Evolutionary conservation across 495 filamentous ascomycete species (phyloP).

Genomic region (Extremus antarcticus): DNA sequence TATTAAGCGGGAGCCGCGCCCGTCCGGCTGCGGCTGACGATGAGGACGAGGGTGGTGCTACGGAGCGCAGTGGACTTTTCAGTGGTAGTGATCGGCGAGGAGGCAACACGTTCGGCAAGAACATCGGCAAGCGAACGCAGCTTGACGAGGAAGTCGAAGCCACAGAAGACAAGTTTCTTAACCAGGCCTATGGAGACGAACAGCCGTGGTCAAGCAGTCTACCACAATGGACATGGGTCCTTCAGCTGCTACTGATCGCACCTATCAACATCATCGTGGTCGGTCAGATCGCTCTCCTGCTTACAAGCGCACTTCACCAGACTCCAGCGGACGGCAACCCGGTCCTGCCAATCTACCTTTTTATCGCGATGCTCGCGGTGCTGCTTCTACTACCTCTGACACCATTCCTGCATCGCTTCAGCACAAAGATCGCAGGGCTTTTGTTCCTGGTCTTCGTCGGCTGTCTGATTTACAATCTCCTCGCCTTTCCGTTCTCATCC

Average conservation of each 20-base stretch:
- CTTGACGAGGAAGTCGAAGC: conserved; percentile 28
- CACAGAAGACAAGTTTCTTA: conserved; percentile 25
- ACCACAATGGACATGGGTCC: conserved; percentile 72
- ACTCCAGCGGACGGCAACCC: conserved; percentile 54
- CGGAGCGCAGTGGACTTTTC: conserved; percentile 73
- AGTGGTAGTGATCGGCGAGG: conserved; percentile 27
- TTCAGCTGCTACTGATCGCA: conserved; percentile 71
- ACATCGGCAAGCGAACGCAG: conserved; percentile 41
- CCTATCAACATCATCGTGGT: conserved; percentile 66
- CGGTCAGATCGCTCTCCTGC: conserved; percentile 62
- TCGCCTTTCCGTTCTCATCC: conserved; percentile 78
- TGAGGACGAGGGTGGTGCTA: conserved; percentile 47
- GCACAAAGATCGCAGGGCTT: conserved; percentile 68
- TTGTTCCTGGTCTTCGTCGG: conserved; percentile 61
- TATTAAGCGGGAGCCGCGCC: not conserved
- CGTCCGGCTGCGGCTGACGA: conserved; percentile 4
- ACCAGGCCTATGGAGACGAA: conserved; percentile 59
- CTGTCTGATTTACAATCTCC: conserved; percentile 77
- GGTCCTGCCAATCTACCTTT: conserved; percentile 48
- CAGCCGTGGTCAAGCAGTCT: conserved; percentile 74
- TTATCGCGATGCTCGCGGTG: conserved; percentile 53
- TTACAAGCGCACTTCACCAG: conserved; percentile 60
- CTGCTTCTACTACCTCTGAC: conserved; percentile 66
- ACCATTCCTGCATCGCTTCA: conserved; percentile 80
- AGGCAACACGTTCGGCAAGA: conserved; percentile 46